These are phyloP conservation scores for Bonnemaisonia californica DNA, from an alignment of 31 red algal species.

Conservation along the genomic window DNA sequence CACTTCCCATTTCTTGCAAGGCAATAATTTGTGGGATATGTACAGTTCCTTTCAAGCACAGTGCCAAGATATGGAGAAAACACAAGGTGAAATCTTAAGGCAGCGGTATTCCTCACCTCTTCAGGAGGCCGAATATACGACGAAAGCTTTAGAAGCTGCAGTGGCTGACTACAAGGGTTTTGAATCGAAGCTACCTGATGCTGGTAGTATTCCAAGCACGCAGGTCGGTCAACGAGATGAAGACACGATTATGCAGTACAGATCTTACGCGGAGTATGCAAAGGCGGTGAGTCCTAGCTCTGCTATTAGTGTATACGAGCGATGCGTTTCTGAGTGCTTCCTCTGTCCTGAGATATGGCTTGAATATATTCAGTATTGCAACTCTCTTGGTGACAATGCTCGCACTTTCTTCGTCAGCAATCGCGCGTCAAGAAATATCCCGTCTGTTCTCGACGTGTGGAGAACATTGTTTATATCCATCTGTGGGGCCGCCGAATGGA, in stretches of 20 bases:
- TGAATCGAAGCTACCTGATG: slow-evolving; percentile 13
- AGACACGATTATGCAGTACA: slow-evolving; percentile 4
- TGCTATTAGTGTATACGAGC: slow-evolving; percentile 48
- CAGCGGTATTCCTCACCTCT: neutral
- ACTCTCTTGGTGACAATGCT: neutral
- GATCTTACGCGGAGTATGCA: slow-evolving; percentile 57
- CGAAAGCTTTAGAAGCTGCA: neutral
- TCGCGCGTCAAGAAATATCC: slow-evolving; percentile 41
- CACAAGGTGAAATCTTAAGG: neutral
- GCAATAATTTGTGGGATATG: slow-evolving; percentile 16
- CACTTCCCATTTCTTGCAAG: slow-evolving; percentile 7
- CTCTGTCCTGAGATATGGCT: slow-evolving; percentile 23
- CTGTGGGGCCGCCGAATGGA: neutral
- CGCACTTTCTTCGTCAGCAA: neutral
- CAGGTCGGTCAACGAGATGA: neutral
- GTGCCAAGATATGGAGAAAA: neutral
- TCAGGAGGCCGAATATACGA: neutral
- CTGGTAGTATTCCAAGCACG: neutral
- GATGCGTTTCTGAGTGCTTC: slow-evolving; percentile 27
- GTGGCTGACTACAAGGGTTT: slow-evolving; percentile 2
- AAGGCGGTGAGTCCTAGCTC: neutral
- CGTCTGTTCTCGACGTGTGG: slow-evolving; percentile 43
- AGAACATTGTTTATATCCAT: slow-evolving; percentile 16
- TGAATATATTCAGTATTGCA: slow-evolving; percentile 24
- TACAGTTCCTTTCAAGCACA: neutral